Conservation (phyloP, 139 green algal species). For the Picochlorum sp. region DNA sequence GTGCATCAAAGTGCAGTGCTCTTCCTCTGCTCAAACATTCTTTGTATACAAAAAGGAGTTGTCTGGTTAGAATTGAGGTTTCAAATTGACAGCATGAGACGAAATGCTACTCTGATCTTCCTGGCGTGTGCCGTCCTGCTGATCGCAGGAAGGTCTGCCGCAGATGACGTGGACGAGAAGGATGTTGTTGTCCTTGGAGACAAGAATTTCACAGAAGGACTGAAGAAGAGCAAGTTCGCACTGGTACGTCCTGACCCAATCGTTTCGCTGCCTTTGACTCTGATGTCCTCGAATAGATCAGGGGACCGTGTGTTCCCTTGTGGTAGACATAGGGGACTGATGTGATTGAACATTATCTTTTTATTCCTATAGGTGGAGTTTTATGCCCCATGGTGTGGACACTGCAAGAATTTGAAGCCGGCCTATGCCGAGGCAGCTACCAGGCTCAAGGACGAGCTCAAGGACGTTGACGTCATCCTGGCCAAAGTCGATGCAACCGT, state of each 20-base stretch:
- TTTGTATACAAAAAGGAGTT: too few relatives aligned
- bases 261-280: constrained; percentile 5
- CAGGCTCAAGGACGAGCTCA: constrained; percentile 39
- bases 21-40: too few relatives aligned
- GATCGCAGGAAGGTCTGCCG: background rate
- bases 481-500: constrained; percentile 77
- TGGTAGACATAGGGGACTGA: too few relatives aligned
- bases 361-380: constrained; percentile 51
- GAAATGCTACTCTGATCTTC: background rate
- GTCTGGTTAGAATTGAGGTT: too few relatives aligned
- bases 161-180: constrained; percentile 38
- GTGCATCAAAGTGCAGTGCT: too few relatives aligned
- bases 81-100: background rate
- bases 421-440: constrained; percentile 66
- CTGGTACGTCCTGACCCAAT: constrained; percentile 36
- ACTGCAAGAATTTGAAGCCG: constrained; percentile 69
- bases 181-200: constrained; percentile 61
- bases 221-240: constrained; percentile 51
- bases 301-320: too few relatives aligned
- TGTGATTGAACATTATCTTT: background rate
- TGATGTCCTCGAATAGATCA: background rate
- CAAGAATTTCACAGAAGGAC: constrained; percentile 52
- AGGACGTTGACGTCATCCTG: constrained; percentile 40
- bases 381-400: constrained; percentile 71
- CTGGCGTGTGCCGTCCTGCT: background rate